phyloP scores from a whole-genome alignment of 371 early-diverging fungal genomes.

The Blyttiomyces sp. region DNA sequence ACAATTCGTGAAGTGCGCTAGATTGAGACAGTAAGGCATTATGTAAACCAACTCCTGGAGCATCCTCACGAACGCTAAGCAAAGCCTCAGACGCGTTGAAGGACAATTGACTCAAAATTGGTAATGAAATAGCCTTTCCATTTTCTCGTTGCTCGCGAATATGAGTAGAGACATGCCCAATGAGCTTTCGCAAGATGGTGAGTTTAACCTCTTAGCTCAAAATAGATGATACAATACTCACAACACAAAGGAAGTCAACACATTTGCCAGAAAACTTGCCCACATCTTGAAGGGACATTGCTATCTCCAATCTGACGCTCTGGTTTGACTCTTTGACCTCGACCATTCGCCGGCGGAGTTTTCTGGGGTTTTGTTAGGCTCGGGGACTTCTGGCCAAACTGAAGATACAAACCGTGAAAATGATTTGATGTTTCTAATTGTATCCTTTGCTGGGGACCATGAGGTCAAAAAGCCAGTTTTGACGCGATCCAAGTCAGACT shows the following conservation, averaged over 20 bases:
- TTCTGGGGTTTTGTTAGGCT: no score
- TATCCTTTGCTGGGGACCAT: not conserved
- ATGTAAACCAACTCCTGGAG: constrained; percentile 10
- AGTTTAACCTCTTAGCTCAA: no score
- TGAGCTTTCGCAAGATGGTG: constrained; percentile 1
- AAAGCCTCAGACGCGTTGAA: constrained; percentile 24
- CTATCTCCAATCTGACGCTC: constrained; percentile 27
- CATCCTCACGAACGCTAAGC: constrained; percentile 13
- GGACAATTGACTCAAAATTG: constrained; percentile 19
- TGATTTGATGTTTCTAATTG: not conserved
- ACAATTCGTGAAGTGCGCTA: not conserved
- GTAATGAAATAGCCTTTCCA: constrained; percentile 1
- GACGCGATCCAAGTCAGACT: constrained; percentile 4
- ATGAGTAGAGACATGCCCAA: constrained; percentile 14
- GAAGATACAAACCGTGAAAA: not conserved
- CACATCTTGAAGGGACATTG: constrained; percentile 3
- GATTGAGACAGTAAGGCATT: constrained; percentile 5
- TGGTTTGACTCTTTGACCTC: constrained; percentile 59
- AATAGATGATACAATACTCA: constrained; percentile 4
- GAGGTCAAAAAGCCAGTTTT: constrained; percentile 9
- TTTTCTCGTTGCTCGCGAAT: constrained; percentile 17
- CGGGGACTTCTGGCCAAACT: no score
- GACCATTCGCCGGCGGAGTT: constrained; percentile 62
- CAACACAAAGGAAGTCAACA: constrained; percentile 26
- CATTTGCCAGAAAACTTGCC: not conserved